These are phyloP conservation scores for Ramularia endophylla DNA, from an alignment of 2,329 filamentous ascomycete genomes.

Conservation along the genomic window DNA sequence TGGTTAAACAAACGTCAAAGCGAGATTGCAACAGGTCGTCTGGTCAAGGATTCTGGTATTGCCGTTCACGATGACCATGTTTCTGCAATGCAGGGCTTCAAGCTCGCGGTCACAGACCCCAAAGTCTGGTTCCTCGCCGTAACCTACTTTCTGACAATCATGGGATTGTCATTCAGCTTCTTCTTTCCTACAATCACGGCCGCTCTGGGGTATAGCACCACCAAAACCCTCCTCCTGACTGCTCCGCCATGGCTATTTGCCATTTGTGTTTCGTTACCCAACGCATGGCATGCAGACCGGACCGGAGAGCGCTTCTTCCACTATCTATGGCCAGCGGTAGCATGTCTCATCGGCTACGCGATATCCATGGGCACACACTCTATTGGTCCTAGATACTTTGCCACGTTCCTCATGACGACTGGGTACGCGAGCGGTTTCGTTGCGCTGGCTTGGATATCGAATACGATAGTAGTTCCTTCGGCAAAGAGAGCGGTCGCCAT, in stretches of 20 bases:
- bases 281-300: conserved; percentile 23
- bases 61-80: conserved; percentile 3
- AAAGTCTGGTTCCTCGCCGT: conserved; percentile 15
- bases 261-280: conserved; percentile 14
- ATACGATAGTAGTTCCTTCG: conserved; percentile 31
- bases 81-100: conserved; percentile 9
- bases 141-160: conserved; percentile 12
- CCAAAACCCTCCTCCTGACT: conserved; percentile 30
- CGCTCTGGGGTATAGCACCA: conserved; percentile 34
- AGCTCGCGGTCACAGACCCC: conserved; percentile 13
- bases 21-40: conserved; percentile 6
- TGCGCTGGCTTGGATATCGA: conserved; percentile 34
- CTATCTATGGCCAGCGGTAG: conserved; percentile 47
- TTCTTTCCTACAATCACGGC: conserved; percentile 34
- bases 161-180: too few species aligned
- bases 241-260: conserved; percentile 32
- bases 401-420: conserved; percentile 31
- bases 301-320: conserved; percentile 36
- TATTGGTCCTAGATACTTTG: conserved; percentile 20
- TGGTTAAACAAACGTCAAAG: conserved; percentile 33
- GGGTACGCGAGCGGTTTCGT: conserved; percentile 34
- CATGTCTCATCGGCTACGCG: conserved; percentile 44
- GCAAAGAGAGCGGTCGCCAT: conserved; percentile 35
- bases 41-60: conserved; percentile 6
- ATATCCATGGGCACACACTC: conserved; percentile 6